phyloP scores from a whole-genome alignment of 2,329 filamentous ascomycete genomes.

The Cladobotryum mycophilum region DNA sequence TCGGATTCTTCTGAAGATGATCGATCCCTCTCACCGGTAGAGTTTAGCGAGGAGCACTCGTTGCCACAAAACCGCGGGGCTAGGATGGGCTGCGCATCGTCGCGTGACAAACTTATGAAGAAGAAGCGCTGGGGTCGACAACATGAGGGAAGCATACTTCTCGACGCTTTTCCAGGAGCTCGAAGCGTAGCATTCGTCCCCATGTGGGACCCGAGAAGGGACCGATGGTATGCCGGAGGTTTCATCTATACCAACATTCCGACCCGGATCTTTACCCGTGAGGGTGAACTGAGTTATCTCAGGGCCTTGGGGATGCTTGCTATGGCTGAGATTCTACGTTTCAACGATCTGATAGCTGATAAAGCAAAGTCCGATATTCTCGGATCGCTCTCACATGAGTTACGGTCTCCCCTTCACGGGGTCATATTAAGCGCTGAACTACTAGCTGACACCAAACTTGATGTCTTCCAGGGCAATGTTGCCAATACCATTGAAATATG shows the following conservation, averaged over 20 bases:
- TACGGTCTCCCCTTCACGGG: conserved; percentile 55
- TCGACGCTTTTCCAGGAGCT: conserved; percentile 34
- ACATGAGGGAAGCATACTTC: conserved; percentile 21
- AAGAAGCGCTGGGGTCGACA: conserved; percentile 10
- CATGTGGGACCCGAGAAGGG: conserved; percentile 39
- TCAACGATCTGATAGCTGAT: conserved; percentile 32
- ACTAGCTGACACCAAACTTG: conserved; percentile 44
- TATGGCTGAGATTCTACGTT: conserved; percentile 48
- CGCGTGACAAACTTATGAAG: neutral
- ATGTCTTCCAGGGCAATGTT: conserved; percentile 40
- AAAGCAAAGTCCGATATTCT: conserved; percentile 53
- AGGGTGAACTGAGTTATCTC: conserved; percentile 46
- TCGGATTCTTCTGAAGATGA: conserved; percentile 24
- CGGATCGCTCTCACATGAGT: conserved; percentile 54
- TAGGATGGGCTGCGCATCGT: neutral
- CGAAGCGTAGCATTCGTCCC: conserved; percentile 42
- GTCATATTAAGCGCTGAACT: conserved; percentile 50
- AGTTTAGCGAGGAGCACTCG: neutral
- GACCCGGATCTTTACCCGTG: conserved; percentile 37
- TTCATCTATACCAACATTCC: conserved; percentile 42
- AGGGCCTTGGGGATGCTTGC: conserved; percentile 47
- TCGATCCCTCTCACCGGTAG: neutral
- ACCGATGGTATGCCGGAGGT: conserved; percentile 43
- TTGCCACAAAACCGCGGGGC: neutral
- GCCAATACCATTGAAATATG: conserved; percentile 45